Base-by-base conservation (phyloP, 805 yeast genomes). In the Saccharomyces kudriavzevii region DNA sequence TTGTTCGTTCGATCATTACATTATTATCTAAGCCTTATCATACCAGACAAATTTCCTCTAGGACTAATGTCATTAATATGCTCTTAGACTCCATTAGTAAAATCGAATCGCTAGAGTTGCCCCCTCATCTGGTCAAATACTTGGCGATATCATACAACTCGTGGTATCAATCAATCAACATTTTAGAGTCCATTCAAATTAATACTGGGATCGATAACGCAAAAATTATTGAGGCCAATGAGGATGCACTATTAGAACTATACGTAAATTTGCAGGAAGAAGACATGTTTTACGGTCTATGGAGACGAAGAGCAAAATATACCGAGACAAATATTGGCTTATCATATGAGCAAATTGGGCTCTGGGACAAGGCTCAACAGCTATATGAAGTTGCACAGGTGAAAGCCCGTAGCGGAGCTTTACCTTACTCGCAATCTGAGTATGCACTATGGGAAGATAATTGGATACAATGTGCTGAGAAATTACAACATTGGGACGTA, bases 381-480 rank as follows among this genome's bases (percentile, higher is more conserved):
- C 73, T 92, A 57, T 95, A 95, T 62, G 99, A 94, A 70, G 83
- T 90, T 24, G 99, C 99, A 1, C 99, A 94, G 72, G 87, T 94
- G 54, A 91, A 92, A 62, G 97, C 99, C 0, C 76, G 99, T 54
- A 86, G 96, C 65, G 97, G 98, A 1, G 95, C 87, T 3, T 73
- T 94, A 43, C 99, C 99, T 0, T 94, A 89, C 66, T 89, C 97
- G 27, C 97, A 94, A 65, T 82, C 95, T 1, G 99, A 94, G 66
- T 94, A 94, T 63, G 84, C 94, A 0, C 75, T 94, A 31, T 94
- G 99, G 99, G 99, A 95, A 71, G 99, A 94, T 66, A 95, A 91
- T 64, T 94, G 99, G 99, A 90, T 94, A 53, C 73, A 88, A 40
- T 91, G 99, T 74, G 96, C 99, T 2, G 97, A 94, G 66, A 92